Percentiles rank a stretch among this genome's conserved stretches.
phyloP scores from a whole-genome alignment of 768 basidiomycete species.

The Lactifluus volemus region DNA sequence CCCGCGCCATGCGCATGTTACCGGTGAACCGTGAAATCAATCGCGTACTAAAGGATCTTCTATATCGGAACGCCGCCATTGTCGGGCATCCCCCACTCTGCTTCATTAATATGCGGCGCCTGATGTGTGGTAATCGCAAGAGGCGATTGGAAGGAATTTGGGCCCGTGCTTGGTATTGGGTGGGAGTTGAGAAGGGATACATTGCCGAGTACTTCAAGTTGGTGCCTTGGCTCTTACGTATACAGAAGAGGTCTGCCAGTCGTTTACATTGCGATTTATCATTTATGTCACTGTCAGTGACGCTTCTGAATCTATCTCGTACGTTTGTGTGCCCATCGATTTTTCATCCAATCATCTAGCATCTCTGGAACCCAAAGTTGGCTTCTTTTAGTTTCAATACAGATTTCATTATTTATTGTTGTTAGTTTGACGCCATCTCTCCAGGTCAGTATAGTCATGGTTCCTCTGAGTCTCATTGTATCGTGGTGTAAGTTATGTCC shows the following conservation, averaged over 20 bases:
- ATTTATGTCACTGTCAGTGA: background rate
- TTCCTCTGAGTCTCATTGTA: no score
- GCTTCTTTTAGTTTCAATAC: no score
- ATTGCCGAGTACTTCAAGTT: background rate
- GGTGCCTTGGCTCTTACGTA: background rate
- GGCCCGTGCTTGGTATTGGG: background rate
- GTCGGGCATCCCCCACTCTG: background rate
- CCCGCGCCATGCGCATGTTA: background rate
- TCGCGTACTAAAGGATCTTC: background rate
- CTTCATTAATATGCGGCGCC: background rate
- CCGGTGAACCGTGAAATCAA: background rate
- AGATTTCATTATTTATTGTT: no score
- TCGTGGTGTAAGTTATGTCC: no score
- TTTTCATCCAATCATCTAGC: no score
- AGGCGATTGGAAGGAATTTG: background rate
- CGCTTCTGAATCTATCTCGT: no score
- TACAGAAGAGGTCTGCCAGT: background rate
- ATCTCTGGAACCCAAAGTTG: no score
- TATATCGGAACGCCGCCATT: background rate
- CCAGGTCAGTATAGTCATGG: no score
- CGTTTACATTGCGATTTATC: background rate
- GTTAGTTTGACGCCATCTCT: no score
- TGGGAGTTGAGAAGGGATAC: background rate
- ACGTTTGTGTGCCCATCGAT: no score
- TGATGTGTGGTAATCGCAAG: background rate